Evolutionary conservation across 2,329 filamentous ascomycete genomes (phyloP).

Genomic region (Boeremia exigua): DNA sequence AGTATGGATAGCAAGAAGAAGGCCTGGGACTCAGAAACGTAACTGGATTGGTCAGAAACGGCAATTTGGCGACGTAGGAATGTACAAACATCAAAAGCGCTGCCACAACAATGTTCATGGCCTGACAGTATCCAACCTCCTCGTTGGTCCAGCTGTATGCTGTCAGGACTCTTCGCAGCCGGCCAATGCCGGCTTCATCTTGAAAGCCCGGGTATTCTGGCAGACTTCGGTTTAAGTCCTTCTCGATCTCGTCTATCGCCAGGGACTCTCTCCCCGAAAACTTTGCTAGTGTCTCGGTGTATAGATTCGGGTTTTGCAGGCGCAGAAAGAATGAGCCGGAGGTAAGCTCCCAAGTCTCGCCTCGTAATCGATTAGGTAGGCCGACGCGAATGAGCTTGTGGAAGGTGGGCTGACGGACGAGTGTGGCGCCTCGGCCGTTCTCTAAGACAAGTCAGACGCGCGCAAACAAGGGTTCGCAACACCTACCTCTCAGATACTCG

Average conservation of each 20-base stretch:
- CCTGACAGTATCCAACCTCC: constrained; percentile 97
- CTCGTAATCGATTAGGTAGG: constrained; percentile 87
- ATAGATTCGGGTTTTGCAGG: constrained; percentile 83
- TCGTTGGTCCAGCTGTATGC: constrained; percentile 97
- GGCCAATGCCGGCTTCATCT: constrained; percentile 90
- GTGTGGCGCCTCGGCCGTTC: constrained; percentile 89
- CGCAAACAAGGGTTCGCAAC: not conserved
- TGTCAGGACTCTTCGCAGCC: constrained; percentile 87
- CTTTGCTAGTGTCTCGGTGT: constrained; percentile 81
- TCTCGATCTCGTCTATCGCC: constrained; percentile 98
- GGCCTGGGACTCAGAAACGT: constrained; percentile 95
- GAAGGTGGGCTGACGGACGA: constrained; percentile 95
- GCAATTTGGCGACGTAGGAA: constrained; percentile 11
- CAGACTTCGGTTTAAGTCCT: constrained; percentile 93
- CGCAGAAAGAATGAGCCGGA: constrained; percentile 90
- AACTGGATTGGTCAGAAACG: constrained; percentile 58
- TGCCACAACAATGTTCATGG: constrained; percentile 99
- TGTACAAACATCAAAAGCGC: constrained; percentile 81
- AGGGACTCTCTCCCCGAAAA: constrained; percentile 86
- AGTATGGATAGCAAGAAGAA: constrained; percentile 92
- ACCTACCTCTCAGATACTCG: constrained; percentile 77
- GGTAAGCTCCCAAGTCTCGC: constrained; percentile 94
- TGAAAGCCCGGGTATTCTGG: constrained; percentile 98
- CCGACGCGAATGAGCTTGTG: constrained; percentile 97
- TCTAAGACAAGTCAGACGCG: constrained; percentile 55